Evolutionary conservation across 768 basidiomycete genomes (phyloP).

Genomic region (Solioccasus polychromus): DNA sequence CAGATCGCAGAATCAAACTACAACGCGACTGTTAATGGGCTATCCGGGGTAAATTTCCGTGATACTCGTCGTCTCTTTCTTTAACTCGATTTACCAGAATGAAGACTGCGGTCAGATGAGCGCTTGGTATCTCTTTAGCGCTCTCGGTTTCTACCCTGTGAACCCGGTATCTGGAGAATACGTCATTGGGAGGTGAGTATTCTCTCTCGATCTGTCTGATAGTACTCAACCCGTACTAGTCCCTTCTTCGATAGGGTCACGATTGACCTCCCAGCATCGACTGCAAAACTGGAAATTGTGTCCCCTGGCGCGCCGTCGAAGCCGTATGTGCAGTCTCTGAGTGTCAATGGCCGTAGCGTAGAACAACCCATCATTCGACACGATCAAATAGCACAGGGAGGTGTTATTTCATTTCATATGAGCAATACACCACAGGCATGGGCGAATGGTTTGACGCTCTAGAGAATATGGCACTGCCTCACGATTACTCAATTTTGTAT

Average conservation of each 20-base stretch:
- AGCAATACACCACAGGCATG: conserved; percentile 45
- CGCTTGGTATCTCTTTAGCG: conserved; percentile 82
- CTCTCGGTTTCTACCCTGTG: conserved; percentile 83
- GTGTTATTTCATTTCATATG: conserved; percentile 64
- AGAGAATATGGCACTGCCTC: too few species aligned
- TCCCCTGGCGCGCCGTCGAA: conserved; percentile 57
- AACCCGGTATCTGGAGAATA: conserved; percentile 78
- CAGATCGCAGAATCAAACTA: conserved; percentile 64
- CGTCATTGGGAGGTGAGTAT: conserved; percentile 64
- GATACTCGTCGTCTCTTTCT: not conserved
- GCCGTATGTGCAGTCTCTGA: conserved; percentile 59
- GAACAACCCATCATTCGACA: conserved; percentile 53
- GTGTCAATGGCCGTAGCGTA: conserved; percentile 48
- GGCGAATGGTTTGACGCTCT: conserved; percentile 22
- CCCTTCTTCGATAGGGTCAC: conserved; percentile 55
- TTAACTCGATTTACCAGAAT: conserved; percentile 44
- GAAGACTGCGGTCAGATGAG: conserved; percentile 93
- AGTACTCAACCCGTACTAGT: conserved; percentile 13
- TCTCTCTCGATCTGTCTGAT: not conserved
- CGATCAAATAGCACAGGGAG: conserved; percentile 57
- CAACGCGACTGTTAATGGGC: conserved; percentile 62
- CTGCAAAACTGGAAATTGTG: conserved; percentile 43
- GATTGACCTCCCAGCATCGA: conserved; percentile 47
- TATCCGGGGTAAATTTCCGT: conserved; percentile 57
- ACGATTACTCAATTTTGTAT: too few species aligned